Conservation (phyloP, 805 yeast genomes). For the Lachancea kluyveri region DNA sequence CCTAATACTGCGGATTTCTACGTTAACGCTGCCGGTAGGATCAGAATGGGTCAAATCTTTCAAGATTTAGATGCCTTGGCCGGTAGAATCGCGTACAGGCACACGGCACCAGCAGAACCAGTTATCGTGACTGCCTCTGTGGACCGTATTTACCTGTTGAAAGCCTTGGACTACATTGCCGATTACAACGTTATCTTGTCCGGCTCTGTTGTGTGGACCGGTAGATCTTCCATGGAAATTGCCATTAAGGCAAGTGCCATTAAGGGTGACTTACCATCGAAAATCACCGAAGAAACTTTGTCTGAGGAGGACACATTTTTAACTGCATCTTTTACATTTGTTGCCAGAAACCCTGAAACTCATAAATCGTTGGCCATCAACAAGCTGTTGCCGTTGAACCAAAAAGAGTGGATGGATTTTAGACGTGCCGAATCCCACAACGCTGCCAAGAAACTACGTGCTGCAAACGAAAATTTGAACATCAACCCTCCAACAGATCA, state of each 20-base stretch:
- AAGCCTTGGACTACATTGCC: conserved; percentile 71
- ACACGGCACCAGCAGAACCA: conserved; percentile 93
- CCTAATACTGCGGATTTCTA: conserved; percentile 78
- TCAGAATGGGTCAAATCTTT: conserved; percentile 87
- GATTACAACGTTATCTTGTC: conserved; percentile 74
- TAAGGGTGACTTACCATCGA: conserved; percentile 46
- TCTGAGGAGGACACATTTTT: conserved; percentile 62
- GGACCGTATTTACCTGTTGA: conserved; percentile 82
- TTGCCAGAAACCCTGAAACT: conserved; percentile 91
- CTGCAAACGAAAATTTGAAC: conserved; percentile 53
- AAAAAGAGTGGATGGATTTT: conserved; percentile 75
- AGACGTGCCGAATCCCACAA: conserved; percentile 86
- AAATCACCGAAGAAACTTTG: conserved; percentile 50
- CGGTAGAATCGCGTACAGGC: conserved; percentile 88
- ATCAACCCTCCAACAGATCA: conserved; percentile 68
- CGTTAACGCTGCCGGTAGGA: conserved; percentile 84
- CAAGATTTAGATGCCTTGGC: conserved; percentile 93
- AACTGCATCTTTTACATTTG: conserved; percentile 91
- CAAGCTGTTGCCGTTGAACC: conserved; percentile 66
- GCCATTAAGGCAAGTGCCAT: conserved; percentile 82
- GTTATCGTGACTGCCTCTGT: conserved; percentile 94
- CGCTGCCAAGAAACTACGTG: conserved; percentile 75
- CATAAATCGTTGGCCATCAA: conserved; percentile 85
- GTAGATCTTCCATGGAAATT: conserved; percentile 92
- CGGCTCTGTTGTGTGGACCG: conserved; percentile 94